phyloP scores from a whole-genome alignment of 192 early-diverging fungal genomes.

The Mortierella hygrophila region DNA sequence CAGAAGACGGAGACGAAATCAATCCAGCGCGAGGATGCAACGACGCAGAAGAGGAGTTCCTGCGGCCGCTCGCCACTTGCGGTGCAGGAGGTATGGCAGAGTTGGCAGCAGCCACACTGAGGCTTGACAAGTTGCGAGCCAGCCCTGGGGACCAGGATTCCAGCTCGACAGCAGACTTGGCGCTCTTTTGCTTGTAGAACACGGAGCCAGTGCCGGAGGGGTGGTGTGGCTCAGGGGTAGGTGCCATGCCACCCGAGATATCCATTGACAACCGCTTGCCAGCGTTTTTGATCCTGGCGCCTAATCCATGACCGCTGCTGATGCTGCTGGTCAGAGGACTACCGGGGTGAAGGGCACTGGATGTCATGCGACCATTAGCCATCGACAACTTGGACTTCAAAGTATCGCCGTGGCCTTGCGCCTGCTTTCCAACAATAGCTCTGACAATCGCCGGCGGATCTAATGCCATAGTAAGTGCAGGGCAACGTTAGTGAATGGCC shows the following conservation, averaged over 20 bases:
- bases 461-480: neutral
- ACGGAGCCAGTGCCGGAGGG: slow-evolving; percentile 8
- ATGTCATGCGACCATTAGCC: slow-evolving; percentile 17
- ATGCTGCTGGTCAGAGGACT: slow-evolving; percentile 1
- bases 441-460: slow-evolving; percentile 43
- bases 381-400: neutral
- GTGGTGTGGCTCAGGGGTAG: neutral
- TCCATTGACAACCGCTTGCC: slow-evolving; percentile 46
- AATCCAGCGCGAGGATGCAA: neutral
- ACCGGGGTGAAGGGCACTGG: slow-evolving; percentile 8
- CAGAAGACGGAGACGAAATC: slow-evolving; percentile 6
- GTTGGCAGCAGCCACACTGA: neutral
- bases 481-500: neutral
- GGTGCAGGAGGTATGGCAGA: slow-evolving; percentile 11
- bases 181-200: slow-evolving; percentile 47
- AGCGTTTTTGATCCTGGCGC: slow-evolving; percentile 45
- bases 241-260: slow-evolving; percentile 13
- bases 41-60: slow-evolving; percentile 10
- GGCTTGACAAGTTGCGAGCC: slow-evolving; percentile 17
- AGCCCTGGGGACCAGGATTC: slow-evolving; percentile 31
- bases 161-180: slow-evolving; percentile 37
- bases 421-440: slow-evolving; percentile 29
- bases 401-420: neutral
- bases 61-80: neutral
- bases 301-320: slow-evolving; percentile 14